These are phyloP conservation scores for Pseudocercospora crystallina DNA, from an alignment of 2,329 filamentous ascomycete species.

Conservation along the genomic window DNA sequence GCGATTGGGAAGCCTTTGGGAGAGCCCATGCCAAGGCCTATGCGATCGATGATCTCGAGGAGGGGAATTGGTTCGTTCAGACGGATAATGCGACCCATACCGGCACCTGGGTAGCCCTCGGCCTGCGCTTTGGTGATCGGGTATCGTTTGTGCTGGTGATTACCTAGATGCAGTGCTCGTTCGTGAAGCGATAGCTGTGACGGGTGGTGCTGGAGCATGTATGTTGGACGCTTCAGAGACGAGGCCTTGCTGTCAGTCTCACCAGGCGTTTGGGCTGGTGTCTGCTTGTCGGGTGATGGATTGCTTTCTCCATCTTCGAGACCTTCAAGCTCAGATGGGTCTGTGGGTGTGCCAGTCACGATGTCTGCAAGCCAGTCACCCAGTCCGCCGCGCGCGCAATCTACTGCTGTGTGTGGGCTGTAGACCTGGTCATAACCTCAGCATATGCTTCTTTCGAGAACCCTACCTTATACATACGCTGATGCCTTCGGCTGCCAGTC, in stretches of 20 bases:
- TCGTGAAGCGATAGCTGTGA: conserved; percentile 43
- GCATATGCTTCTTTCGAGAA: conserved; percentile 38
- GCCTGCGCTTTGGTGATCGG: conserved; percentile 53
- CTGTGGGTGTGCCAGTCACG: conserved; percentile 59
- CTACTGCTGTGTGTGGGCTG: conserved; percentile 91
- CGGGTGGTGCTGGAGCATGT: conserved; percentile 49
- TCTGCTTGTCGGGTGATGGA: conserved; percentile 11
- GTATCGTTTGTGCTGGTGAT: conserved; percentile 50
- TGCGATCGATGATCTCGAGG: conserved; percentile 60
- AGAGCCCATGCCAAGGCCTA: conserved; percentile 63
- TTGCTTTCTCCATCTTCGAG: conserved; percentile 15
- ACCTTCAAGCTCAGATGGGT: conserved; percentile 21
- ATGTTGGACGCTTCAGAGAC: conserved; percentile 41
- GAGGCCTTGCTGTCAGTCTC: conserved; percentile 37
- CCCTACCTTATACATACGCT: conserved; percentile 45
- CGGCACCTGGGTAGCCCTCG: conserved; percentile 50
- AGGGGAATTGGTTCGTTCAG: conserved; percentile 56
- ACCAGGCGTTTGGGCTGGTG: conserved; percentile 8
- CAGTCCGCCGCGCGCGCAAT: conserved; percentile 79
- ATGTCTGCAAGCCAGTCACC: conserved; percentile 94
- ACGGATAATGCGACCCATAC: conserved; percentile 61
- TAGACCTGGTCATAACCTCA: conserved; percentile 56
- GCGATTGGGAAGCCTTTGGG: conserved; percentile 65
- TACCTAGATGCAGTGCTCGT: conserved; percentile 40
- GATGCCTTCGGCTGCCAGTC: conserved; percentile 80